Percentiles rank a stretch among this genome's conserved stretches.
phyloP scores from a whole-genome alignment of 108 stramenopile genomes.

The Conticribra guillardii region DNA sequence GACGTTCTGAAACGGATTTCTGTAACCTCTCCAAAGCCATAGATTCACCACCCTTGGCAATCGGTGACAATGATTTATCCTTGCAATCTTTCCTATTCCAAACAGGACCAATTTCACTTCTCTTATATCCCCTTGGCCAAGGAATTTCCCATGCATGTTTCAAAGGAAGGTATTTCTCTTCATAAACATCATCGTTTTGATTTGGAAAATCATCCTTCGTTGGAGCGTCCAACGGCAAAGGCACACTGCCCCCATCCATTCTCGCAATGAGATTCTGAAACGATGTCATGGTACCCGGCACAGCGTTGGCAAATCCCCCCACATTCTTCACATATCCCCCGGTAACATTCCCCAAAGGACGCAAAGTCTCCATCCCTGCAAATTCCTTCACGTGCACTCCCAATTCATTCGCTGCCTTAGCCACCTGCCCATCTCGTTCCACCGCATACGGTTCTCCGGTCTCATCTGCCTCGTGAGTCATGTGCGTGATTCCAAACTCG shows the following conservation, averaged over 20 bases:
- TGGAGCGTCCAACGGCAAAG: constrained; percentile 40
- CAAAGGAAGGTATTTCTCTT: constrained; percentile 49
- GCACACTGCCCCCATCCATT: constrained; percentile 42
- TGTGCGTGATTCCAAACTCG: constrained; percentile 58
- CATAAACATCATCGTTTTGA: constrained; percentile 10
- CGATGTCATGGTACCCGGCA: constrained; percentile 58
- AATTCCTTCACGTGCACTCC: constrained; percentile 57
- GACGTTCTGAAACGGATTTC: constrained; percentile 39
- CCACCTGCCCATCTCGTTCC: constrained; percentile 64
- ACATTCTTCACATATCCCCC: constrained; percentile 40
- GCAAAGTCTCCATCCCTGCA: constrained; percentile 52
- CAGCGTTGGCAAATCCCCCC: constrained; percentile 29
- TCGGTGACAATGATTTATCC: constrained; percentile 30
- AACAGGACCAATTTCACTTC: constrained; percentile 52
- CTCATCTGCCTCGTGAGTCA: constrained; percentile 79
- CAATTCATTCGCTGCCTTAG: constrained; percentile 44
- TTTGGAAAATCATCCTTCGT: constrained; percentile 18
- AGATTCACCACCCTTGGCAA: constrained; percentile 62
- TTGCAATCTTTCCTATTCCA: constrained; percentile 65
- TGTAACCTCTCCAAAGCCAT: constrained; percentile 58
- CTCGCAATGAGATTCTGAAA: constrained; percentile 61
- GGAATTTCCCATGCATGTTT: constrained; percentile 56
- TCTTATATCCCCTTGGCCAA: constrained; percentile 58
- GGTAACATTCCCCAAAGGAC: constrained; percentile 34
- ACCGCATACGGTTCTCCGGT: constrained; percentile 68